These are phyloP conservation scores for Aegle marmelos DNA, from an alignment of 345 rosid genomes.

Conservation along the genomic window DNA sequence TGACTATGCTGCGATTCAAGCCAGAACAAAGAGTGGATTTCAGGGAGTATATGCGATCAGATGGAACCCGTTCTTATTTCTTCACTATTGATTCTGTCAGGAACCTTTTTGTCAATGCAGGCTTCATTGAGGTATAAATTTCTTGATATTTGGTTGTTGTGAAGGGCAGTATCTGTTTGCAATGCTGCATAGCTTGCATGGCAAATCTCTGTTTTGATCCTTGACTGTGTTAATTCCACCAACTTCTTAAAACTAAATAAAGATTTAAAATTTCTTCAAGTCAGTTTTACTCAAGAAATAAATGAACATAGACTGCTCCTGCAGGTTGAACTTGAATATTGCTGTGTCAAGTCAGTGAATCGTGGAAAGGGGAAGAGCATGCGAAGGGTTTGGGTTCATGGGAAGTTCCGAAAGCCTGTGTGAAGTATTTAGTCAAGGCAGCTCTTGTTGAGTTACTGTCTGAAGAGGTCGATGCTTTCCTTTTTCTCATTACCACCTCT, in stretches of 20 bases:
- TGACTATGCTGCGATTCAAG: conserved; percentile 89
- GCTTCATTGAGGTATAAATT: conserved; percentile 66
- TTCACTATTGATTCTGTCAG: conserved; percentile 62
- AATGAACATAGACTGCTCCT: not conserved
- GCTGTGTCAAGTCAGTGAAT: conserved; percentile 74
- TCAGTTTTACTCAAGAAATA: not conserved
- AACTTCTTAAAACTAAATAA: not conserved
- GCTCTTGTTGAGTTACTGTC: conserved; percentile 2
- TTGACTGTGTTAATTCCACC: not conserved
- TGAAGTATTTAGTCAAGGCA: conserved; percentile 10
- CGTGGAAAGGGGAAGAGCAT: conserved; percentile 65
- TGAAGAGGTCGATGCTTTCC: not conserved
- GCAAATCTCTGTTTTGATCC: not conserved
- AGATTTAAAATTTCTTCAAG: not conserved
- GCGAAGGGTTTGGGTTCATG: conserved; percentile 92
- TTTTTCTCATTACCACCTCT: not conserved
- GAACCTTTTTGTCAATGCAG: conserved; percentile 58
- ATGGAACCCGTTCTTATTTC: conserved; percentile 88
- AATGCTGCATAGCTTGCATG: not conserved
- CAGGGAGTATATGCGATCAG: conserved; percentile 72
- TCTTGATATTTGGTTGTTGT: not conserved
- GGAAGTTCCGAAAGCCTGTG: conserved; percentile 72
- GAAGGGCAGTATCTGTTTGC: not conserved
- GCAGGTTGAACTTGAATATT: conserved; percentile 82
- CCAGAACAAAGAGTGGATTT: conserved; percentile 67